These are phyloP conservation scores for Rhodomyrtus psidioides DNA, from an alignment of 441 rosid genomes.

Conservation along the genomic window DNA sequence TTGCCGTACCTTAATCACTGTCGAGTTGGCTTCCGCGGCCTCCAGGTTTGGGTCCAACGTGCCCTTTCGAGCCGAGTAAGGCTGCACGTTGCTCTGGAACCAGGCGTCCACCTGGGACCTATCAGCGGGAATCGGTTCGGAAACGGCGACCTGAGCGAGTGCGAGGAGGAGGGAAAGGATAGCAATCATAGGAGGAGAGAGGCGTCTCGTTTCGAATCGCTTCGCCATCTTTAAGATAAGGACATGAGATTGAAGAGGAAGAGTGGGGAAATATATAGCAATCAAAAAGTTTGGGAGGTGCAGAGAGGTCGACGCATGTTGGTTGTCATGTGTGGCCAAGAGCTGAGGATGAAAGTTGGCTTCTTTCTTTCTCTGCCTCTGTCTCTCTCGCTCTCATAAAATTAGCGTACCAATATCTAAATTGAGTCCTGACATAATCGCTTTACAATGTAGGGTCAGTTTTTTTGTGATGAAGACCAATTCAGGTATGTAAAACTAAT, in stretches of 20 bases:
- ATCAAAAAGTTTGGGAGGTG: neutral
- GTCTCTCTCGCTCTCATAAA: neutral
- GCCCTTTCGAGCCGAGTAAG: neutral
- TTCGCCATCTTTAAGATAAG: neutral
- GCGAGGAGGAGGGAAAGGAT: constrained; percentile 1
- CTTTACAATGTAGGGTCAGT: neutral
- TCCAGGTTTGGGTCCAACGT: constrained; percentile 22
- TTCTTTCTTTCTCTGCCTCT: too few relatives aligned
- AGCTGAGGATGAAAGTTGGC: neutral
- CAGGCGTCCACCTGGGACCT: constrained; percentile 6
- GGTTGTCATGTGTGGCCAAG: neutral
- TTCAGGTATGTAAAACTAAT: neutral
- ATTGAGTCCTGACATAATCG: neutral
- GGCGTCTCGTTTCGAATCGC: neutral
- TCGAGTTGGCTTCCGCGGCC: constrained; percentile 13
- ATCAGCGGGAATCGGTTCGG: constrained; percentile 16
- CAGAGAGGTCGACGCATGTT: neutral
- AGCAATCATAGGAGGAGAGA: neutral
- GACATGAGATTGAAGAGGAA: neutral
- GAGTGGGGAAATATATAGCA: neutral
- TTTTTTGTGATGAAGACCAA: too few relatives aligned
- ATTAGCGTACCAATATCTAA: neutral
- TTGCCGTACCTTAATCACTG: constrained; percentile 23
- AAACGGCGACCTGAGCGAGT: neutral
- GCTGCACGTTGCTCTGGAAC: constrained; percentile 22